Evolutionary conservation across 1,284 basidiomycete genomes (phyloP).

Genomic region (Malassezia sp.): DNA sequence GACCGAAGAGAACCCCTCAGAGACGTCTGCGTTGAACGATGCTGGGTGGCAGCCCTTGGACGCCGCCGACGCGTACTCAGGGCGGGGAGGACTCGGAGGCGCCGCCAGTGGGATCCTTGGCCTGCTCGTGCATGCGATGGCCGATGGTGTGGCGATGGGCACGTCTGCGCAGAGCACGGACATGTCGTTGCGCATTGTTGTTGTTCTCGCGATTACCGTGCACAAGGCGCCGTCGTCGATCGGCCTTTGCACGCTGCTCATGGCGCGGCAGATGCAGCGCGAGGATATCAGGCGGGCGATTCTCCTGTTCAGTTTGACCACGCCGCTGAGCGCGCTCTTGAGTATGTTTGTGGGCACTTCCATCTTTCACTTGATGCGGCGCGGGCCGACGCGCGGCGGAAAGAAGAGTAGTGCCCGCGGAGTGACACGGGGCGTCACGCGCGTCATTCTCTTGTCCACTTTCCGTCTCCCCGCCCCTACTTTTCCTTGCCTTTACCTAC

Average conservation of each 20-base stretch:
- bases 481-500: too few relatives aligned
- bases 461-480: too few relatives aligned
- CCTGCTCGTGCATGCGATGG: slow-evolving; percentile 36
- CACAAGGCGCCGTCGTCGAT: slow-evolving; percentile 45
- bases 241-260: slow-evolving; percentile 39
- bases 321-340: slow-evolving; percentile 32
- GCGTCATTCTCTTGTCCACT: too few relatives aligned
- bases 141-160: slow-evolving; percentile 44
- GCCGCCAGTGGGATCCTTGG: slow-evolving; percentile 34
- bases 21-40: background rate
- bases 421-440: too few relatives aligned
- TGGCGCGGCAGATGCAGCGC: slow-evolving; percentile 24
- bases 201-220: slow-evolving; percentile 40
- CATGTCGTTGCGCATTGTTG: slow-evolving; percentile 32
- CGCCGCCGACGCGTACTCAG: background rate
- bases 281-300: slow-evolving; percentile 29
- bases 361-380: too few relatives aligned
- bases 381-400: too few relatives aligned
- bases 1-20: background rate
- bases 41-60: slow-evolving; percentile 3
- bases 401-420: too few relatives aligned
- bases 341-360: too few relatives aligned
- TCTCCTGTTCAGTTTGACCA: slow-evolving; percentile 27
- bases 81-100: slow-evolving; percentile 17
- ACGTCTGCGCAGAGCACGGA: slow-evolving; percentile 29